phyloP scores from a whole-genome alignment of 305 asterid species.

The Petunia hybrid region DNA sequence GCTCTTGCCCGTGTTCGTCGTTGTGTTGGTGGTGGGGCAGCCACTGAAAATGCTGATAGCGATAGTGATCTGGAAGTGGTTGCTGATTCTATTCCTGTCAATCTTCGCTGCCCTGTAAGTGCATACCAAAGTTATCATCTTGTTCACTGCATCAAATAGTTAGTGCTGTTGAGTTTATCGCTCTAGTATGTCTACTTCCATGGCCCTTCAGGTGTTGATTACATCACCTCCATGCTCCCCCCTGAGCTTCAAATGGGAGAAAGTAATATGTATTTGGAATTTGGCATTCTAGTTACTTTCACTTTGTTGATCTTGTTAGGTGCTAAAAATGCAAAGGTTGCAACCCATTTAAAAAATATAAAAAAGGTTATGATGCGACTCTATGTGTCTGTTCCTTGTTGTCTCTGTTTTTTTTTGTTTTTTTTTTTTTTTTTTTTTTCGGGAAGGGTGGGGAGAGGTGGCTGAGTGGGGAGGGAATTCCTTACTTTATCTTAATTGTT shows the following conservation, averaged over 20 bases:
- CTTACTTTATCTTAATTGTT: neutral
- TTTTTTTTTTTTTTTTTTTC: too few species aligned
- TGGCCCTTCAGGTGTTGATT: neutral
- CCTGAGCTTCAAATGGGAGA: too few species aligned
- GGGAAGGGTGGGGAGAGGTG: too few species aligned
- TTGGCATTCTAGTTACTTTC: too few species aligned
- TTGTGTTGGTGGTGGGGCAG: constrained; percentile 95
- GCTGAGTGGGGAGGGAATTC: neutral
- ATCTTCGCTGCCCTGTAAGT: constrained; percentile 98
- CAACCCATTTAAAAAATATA: too few species aligned
- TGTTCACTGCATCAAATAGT: constrained; percentile 2
- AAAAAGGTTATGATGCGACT: too few species aligned
- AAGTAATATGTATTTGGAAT: too few species aligned
- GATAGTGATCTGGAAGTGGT: constrained; percentile 98
- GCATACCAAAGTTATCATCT: constrained; percentile 4
- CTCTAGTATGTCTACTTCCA: neutral
- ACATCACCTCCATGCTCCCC: too few species aligned
- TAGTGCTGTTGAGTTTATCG: neutral
- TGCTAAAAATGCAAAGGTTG: too few species aligned
- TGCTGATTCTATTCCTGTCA: constrained; percentile 89
- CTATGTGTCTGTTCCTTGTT: too few species aligned
- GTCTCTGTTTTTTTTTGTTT: too few species aligned
- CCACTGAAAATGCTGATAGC: constrained; percentile 91
- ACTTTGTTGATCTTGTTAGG: too few species aligned
- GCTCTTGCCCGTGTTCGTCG: constrained; percentile 92